phyloP scores from a whole-genome alignment of 2,329 filamentous ascomycete genomes.

The Phaeosphaeriaceae sp. region DNA sequence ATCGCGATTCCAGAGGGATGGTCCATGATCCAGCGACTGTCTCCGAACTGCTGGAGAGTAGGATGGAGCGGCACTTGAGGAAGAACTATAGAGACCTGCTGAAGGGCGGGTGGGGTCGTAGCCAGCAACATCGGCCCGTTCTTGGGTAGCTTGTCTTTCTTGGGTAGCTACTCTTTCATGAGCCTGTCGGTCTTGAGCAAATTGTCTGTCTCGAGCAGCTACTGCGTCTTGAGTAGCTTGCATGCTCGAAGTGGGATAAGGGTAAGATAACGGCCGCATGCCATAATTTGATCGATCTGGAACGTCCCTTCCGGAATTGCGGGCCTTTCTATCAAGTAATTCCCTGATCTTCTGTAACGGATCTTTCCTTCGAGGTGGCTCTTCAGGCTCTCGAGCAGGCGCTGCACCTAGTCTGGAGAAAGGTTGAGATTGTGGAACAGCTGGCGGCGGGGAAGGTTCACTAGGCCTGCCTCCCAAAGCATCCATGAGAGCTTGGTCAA shows the following conservation, averaged over 20 bases:
- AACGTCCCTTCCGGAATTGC: slow-evolving; percentile 25
- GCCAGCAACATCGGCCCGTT: slow-evolving; percentile 22
- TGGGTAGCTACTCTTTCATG: not conserved
- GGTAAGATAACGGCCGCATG: not conserved
- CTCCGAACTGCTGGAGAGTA: slow-evolving; percentile 28
- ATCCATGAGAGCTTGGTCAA: slow-evolving; percentile 31
- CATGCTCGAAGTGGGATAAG: slow-evolving; percentile 1
- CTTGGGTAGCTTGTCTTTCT: slow-evolving; percentile 10
- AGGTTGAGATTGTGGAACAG: slow-evolving; percentile 11
- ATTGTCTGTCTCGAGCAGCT: not conserved
- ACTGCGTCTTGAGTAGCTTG: not conserved
- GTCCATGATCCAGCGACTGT: slow-evolving; percentile 32
- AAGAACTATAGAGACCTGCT: slow-evolving; percentile 26
- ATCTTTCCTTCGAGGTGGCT: slow-evolving; percentile 31
- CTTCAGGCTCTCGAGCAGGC: slow-evolving; percentile 28
- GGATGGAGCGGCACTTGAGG: slow-evolving; percentile 23
- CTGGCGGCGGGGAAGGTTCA: slow-evolving; percentile 27
- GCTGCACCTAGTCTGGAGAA: slow-evolving; percentile 21
- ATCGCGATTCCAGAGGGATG: slow-evolving; percentile 34
- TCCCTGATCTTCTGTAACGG: slow-evolving; percentile 35
- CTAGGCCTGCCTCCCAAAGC: slow-evolving; percentile 20
- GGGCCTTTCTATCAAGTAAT: slow-evolving; percentile 34
- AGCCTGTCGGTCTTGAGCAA: not conserved
- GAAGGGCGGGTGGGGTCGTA: slow-evolving; percentile 37
- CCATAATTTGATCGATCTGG: slow-evolving; percentile 24